A percentile compares a stretch with the other conserved stretches of the same genome.
These are phyloP conservation scores for Tolypocladium paradoxum DNA, from an alignment of 2,329 filamentous ascomycete species.

Conservation along the genomic window DNA sequence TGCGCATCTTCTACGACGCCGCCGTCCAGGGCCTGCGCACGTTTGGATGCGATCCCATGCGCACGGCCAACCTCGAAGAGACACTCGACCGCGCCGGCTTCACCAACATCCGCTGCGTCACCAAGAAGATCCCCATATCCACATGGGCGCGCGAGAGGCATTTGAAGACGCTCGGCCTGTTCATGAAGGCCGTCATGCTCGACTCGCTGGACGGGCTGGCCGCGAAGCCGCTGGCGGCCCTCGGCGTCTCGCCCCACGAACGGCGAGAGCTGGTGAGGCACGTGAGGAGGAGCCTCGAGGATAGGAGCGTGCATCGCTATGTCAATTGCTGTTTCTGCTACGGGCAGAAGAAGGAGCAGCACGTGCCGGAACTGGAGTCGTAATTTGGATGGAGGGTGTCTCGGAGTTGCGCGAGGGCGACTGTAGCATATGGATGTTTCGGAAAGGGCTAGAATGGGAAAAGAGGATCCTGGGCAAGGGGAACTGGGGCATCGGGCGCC, in stretches of 20 bases:
- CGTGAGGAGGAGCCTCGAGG: slow-evolving; percentile 22
- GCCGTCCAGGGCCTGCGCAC: slow-evolving; percentile 19
- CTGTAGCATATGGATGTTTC: background rate
- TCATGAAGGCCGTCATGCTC: slow-evolving; percentile 31
- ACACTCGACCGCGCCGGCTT: slow-evolving; percentile 32
- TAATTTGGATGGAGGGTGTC: background rate
- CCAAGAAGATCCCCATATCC: slow-evolving; percentile 34
- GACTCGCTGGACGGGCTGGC: slow-evolving; percentile 31
- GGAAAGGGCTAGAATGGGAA: background rate
- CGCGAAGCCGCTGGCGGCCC: slow-evolving; percentile 27
- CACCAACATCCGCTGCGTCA: slow-evolving; percentile 28
- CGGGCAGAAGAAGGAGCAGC: slow-evolving; percentile 26
- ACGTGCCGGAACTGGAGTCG: background rate
- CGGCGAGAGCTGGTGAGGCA: slow-evolving; percentile 20
- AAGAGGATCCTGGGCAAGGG: background rate
- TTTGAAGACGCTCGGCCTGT: slow-evolving; percentile 29
- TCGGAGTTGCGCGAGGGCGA: background rate
- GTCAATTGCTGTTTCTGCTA: slow-evolving; percentile 30
- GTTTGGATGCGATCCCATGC: slow-evolving; percentile 28
- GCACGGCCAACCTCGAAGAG: slow-evolving; percentile 20
- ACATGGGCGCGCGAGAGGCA: slow-evolving; percentile 30
- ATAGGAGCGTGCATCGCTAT: slow-evolving; percentile 28
- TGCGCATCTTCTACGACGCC: slow-evolving; percentile 22
- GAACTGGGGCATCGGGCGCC: background rate
- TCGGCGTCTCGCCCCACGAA: slow-evolving; percentile 23